Evolutionary conservation across 83 land plant species (phyloP).

Genomic region (Picea engelmannii): DNA sequence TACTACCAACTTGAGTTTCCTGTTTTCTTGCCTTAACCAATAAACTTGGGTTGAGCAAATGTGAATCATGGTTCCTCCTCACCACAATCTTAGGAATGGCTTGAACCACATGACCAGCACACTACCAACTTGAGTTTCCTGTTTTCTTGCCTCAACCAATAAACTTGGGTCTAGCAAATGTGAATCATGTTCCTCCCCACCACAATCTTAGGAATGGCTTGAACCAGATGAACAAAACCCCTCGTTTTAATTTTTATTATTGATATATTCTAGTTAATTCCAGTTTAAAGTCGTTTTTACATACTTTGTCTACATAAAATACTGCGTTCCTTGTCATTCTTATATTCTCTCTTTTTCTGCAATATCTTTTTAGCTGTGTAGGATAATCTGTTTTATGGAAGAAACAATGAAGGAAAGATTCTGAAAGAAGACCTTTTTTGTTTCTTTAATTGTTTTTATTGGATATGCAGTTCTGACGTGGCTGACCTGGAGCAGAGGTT

Average conservation of each 20-base stretch:
- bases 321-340: not conserved
- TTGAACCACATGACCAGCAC: no score
- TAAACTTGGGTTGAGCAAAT: not conserved
- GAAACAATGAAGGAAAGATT: not conserved
- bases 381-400: not conserved
- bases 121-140: not conserved
- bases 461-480: slow-evolving; percentile 47
- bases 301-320: not conserved
- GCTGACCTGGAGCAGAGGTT: slow-evolving; percentile 71
- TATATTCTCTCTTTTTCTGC: not conserved
- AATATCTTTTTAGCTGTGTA: not conserved
- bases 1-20: not conserved
- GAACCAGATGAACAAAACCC: not conserved
- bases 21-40: not conserved
- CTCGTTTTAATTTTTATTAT: not conserved
- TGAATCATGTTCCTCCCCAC: not conserved
- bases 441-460: not conserved
- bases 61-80: not conserved
- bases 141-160: not conserved
- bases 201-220: not conserved
- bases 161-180: not conserved
- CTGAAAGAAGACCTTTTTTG: not conserved
- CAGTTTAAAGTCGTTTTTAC: not conserved
- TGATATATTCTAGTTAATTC: not conserved
- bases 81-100: not conserved